Percentiles rank a stretch among this genome's conserved stretches.
These are phyloP conservation scores for Exutisphaerella laricina DNA, from an alignment of 2,329 filamentous ascomycete genomes.

Conservation along the genomic window DNA sequence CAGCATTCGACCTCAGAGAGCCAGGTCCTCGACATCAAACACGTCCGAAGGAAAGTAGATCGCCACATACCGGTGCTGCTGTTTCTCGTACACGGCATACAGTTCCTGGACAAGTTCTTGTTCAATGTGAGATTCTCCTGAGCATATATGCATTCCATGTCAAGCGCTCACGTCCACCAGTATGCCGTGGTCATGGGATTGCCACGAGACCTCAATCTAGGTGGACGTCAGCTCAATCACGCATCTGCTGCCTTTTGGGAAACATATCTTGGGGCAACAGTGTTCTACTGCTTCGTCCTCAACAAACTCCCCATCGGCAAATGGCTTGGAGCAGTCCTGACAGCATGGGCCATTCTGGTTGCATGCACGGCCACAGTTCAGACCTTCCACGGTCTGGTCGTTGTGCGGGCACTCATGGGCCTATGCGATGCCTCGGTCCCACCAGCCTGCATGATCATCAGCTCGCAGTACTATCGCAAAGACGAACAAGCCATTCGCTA, in stretches of 20 bases:
- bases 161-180: constrained; percentile 30
- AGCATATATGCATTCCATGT: constrained; percentile 52
- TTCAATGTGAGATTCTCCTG: constrained; percentile 27
- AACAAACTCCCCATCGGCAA: constrained; percentile 40
- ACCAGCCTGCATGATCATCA: constrained; percentile 16
- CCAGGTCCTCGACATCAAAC: constrained; percentile 9
- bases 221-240: constrained; percentile 18
- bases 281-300: constrained; percentile 21
- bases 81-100: constrained; percentile 12
- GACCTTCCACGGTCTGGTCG: constrained; percentile 21
- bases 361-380: constrained; percentile 16
- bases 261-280: constrained; percentile 14
- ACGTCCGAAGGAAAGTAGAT: constrained; percentile 16
- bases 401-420: constrained; percentile 14
- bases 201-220: constrained; percentile 15
- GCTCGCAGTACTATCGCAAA: constrained; percentile 24
- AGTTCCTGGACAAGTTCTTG: constrained; percentile 37
- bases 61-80: constrained; percentile 15
- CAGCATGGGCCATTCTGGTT: constrained; percentile 13
- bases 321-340: constrained; percentile 12
- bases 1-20: neutral
- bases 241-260: constrained; percentile 16
- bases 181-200: constrained; percentile 61
- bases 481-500: constrained; percentile 58
- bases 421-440: constrained; percentile 12